Percentiles rank a stretch among this genome's conserved stretches.
phyloP scores from a whole-genome alignment of 192 early-diverging fungal species.

The Coemansia sp. region DNA sequence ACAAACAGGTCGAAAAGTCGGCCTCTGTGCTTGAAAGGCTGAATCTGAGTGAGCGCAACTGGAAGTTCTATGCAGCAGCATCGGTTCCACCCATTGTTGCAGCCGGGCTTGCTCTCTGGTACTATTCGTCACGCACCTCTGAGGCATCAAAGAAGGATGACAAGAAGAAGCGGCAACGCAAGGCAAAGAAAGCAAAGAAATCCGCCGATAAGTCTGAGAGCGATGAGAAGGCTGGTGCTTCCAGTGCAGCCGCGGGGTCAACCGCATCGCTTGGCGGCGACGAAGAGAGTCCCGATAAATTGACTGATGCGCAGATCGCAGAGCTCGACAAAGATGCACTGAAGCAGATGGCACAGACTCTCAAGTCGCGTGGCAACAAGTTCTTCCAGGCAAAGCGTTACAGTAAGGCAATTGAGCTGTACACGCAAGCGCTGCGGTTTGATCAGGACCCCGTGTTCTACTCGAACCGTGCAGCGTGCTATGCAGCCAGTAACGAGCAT shows the following conservation, averaged over 20 bases:
- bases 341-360: conserved; percentile 64
- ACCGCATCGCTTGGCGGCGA: conserved; percentile 32
- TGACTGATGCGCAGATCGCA: conserved; percentile 58
- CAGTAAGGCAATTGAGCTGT: conserved; percentile 80
- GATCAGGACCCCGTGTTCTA: conserved; percentile 83
- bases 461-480: conserved; percentile 95
- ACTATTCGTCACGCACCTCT: conserved; percentile 50
- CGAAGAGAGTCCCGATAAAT: conserved; percentile 43
- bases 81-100: conserved; percentile 59
- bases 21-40: conserved; percentile 42
- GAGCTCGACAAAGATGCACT: conserved; percentile 41
- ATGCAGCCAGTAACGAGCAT: conserved; percentile 70
- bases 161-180: conserved; percentile 40
- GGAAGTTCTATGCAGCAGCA: conserved; percentile 71
- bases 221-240: conserved; percentile 3
- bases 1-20: conserved; percentile 35
- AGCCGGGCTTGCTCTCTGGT: conserved; percentile 68
- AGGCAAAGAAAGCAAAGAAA: conserved; percentile 51
- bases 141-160: conserved; percentile 29
- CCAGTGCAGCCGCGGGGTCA: conserved; percentile 8
- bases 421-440: conserved; percentile 87
- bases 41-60: conserved; percentile 53
- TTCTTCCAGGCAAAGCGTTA: conserved; percentile 82
- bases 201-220: conserved; percentile 10
- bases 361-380: conserved; percentile 88